These are phyloP conservation scores for Colletotrichum liriopes DNA, from an alignment of 2,329 filamentous ascomycete species.

Conservation along the genomic window DNA sequence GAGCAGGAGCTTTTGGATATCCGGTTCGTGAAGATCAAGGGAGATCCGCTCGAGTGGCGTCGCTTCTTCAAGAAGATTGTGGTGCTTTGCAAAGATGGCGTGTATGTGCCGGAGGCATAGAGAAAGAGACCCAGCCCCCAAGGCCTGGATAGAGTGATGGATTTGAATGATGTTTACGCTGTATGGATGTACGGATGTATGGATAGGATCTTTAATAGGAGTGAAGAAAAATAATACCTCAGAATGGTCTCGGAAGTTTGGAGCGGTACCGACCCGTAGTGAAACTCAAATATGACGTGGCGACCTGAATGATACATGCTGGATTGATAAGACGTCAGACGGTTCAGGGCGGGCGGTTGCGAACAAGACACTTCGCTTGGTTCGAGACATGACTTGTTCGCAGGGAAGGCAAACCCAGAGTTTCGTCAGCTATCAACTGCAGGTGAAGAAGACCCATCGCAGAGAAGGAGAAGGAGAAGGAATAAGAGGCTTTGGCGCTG, in stretches of 20 bases:
- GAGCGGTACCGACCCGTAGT: no score
- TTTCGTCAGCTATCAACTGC: no score
- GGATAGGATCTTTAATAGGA: slow-evolving; percentile 21
- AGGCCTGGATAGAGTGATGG: slow-evolving; percentile 11
- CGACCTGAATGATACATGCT: neutral
- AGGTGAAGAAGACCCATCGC: no score
- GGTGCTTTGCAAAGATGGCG: slow-evolving; percentile 86
- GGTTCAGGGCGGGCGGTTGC: neutral
- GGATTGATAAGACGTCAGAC: neutral
- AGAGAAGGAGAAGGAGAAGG: no score
- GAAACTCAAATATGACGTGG: neutral
- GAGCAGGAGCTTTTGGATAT: slow-evolving; percentile 82
- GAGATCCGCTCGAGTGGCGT: slow-evolving; percentile 96
- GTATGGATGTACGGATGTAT: slow-evolving; percentile 29
- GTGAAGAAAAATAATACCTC: neutral
- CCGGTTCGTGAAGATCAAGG: slow-evolving; percentile 93
- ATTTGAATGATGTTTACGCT: slow-evolving; percentile 32
- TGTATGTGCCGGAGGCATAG: slow-evolving; percentile 70
- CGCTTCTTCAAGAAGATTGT: slow-evolving; percentile 98
- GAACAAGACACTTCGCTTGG: neutral
- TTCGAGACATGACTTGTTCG: no score
- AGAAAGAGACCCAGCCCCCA: slow-evolving; percentile 28
- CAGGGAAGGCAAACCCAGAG: no score
- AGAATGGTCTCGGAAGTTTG: neutral
- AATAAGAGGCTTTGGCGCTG: no score